Percentiles rank a stretch among this genome's conserved stretches.
phyloP scores from a whole-genome alignment of 1,284 basidiomycete genomes.

The Marasmius oreades region DNA sequence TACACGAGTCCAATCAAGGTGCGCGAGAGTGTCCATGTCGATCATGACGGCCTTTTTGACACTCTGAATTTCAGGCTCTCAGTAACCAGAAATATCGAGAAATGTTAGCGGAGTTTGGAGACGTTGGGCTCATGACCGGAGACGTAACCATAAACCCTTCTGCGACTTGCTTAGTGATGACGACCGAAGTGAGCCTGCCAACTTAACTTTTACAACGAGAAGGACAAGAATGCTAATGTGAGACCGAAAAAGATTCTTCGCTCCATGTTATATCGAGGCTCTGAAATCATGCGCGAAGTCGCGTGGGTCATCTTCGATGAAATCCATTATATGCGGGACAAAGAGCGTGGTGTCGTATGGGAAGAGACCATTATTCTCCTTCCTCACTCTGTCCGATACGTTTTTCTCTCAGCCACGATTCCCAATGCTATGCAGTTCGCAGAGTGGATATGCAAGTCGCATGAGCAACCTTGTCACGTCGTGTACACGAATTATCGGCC shows the following conservation, averaged over 20 bases:
- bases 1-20: constrained; percentile 99
- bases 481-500: constrained; percentile 99
- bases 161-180: constrained; percentile 98
- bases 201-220: background rate
- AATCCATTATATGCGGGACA: constrained; percentile 99
- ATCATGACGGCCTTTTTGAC: background rate
- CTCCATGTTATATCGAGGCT: constrained; percentile 98
- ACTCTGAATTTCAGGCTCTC: constrained; percentile 64
- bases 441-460: constrained; percentile 97
- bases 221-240: background rate
- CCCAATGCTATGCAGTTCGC: constrained; percentile 99
- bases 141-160: constrained; percentile 99
- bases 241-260: constrained; percentile 76
- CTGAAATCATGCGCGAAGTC: constrained; percentile 99
- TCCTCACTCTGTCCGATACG: constrained; percentile 94
- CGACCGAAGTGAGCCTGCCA: constrained; percentile 77
- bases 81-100: constrained; percentile 99
- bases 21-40: constrained; percentile 25
- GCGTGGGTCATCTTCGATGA: constrained; percentile 99
- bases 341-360: constrained; percentile 86
- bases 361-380: constrained; percentile 96
- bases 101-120: constrained; percentile 94
- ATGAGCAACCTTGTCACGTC: constrained; percentile 98
- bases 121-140: constrained; percentile 99
- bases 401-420: constrained; percentile 99